phyloP scores from a whole-genome alignment of 2,329 filamentous ascomycete species.

The Colletotrichum eremochloae region DNA sequence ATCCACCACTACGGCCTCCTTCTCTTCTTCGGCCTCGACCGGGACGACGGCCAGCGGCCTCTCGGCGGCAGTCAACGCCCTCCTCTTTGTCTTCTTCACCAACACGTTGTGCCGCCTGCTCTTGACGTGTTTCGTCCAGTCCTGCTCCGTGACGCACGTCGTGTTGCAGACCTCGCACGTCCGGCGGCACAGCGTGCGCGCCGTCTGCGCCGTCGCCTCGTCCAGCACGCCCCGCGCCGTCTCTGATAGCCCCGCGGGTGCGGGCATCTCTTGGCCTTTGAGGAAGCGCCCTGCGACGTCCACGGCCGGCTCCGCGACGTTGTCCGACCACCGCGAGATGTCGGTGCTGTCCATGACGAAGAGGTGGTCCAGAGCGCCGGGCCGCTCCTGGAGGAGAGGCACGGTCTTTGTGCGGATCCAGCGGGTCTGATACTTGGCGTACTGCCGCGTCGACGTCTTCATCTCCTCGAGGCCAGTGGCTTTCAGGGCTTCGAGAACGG shows the following conservation, averaged over 20 bases:
- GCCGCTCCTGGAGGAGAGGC: conserved; percentile 71
- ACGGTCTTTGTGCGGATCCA: conserved; percentile 91
- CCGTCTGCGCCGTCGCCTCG: conserved; percentile 58
- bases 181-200: conserved; percentile 68
- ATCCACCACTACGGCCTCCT: not conserved
- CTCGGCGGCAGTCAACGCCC: conserved; percentile 51
- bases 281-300: conserved; percentile 75
- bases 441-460: conserved; percentile 87
- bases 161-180: conserved; percentile 82
- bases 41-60: conserved; percentile 34
- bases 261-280: conserved; percentile 64
- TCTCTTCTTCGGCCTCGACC: not conserved
- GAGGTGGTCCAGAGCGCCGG: conserved; percentile 67
- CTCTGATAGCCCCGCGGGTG: conserved; percentile 62
- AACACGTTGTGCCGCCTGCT: conserved; percentile 53
- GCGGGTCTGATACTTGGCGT: conserved; percentile 84
- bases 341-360: conserved; percentile 88
- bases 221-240: conserved; percentile 69
- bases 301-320: conserved; percentile 76
- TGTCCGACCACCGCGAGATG: conserved; percentile 68
- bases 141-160: conserved; percentile 68
- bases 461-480: conserved; percentile 77
- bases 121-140: conserved; percentile 57
- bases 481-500: conserved; percentile 68
- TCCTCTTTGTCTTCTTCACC: conserved; percentile 53